These are phyloP conservation scores for Stramenopiles sp. DNA, from an alignment of 352 stramenopile genomes.

Conservation along the genomic window DNA sequence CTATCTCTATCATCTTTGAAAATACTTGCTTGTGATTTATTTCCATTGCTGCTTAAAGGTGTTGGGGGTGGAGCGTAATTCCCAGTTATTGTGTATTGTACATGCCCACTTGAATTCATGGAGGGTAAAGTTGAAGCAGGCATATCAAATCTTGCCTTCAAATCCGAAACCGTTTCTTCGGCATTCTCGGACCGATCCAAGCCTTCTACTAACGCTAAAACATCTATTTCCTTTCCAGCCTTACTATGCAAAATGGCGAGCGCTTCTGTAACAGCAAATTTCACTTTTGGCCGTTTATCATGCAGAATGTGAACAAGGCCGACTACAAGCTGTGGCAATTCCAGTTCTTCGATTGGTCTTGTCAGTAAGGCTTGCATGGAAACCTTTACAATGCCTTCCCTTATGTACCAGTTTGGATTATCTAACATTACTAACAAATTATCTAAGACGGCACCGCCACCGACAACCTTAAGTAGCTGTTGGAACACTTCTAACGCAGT, in stretches of 20 bases:
- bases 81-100: neutral
- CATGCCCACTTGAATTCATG: neutral
- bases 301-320: neutral
- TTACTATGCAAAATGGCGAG: neutral
- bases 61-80: neutral
- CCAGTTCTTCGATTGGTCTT: neutral
- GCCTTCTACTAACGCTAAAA: neutral
- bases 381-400: neutral
- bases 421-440: neutral
- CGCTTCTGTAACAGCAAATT: neutral
- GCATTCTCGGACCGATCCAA: neutral
- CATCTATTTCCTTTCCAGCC: neutral
- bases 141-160: neutral
- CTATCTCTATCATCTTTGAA: too few species aligned
- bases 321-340: neutral
- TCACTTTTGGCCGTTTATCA: neutral
- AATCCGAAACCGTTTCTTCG: neutral
- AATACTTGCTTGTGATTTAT: neutral
- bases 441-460: neutral
- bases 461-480: neutral
- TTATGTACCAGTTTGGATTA: constrained; percentile 2
- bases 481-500: neutral
- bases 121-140: neutral
- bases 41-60: neutral
- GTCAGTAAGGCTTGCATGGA: neutral